Percentiles rank a stretch among this genome's conserved stretches.
Evolutionary conservation across 345 rosid genomes (phyloP).

Genomic region (Acer negundo): DNA sequence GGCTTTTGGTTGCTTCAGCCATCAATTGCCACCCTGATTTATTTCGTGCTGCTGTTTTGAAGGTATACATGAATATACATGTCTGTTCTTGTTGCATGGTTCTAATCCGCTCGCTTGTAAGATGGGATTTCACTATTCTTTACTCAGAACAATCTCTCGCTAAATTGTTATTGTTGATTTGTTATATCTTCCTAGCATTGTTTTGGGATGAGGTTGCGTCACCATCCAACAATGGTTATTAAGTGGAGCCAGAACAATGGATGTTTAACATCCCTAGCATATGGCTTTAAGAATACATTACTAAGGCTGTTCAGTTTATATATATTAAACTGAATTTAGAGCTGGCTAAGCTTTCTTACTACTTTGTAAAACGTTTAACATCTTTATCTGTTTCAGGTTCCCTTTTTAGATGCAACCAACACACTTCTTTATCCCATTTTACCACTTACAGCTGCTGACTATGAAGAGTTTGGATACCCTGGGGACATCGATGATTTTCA

Average conservation of each 20-base stretch:
- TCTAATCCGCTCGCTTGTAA: background rate
- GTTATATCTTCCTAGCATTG: background rate
- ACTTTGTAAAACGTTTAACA: background rate
- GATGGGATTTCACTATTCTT: background rate
- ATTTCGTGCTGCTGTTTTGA: constrained; percentile 80
- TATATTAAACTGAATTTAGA: background rate
- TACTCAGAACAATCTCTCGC: background rate
- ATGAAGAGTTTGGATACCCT: constrained; percentile 92
- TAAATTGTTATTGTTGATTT: background rate
- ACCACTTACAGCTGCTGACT: constrained; percentile 76
- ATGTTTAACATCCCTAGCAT: no score
- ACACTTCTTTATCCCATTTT: constrained; percentile 81
- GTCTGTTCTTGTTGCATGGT: background rate
- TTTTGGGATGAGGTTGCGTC: background rate
- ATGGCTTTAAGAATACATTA: background rate
- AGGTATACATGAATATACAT: constrained; percentile 42
- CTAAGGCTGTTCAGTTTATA: background rate
- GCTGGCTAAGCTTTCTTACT: constrained; percentile 5
- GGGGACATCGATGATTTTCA: constrained; percentile 74
- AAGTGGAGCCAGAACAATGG: background rate
- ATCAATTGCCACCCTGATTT: constrained; percentile 68
- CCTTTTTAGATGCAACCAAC: constrained; percentile 87
- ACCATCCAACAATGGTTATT: background rate
- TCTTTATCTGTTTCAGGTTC: constrained; percentile 54
- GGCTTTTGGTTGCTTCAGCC: constrained; percentile 91